A percentile compares a stretch with the other conserved stretches of the same genome.
Evolutionary conservation across 2,329 filamentous ascomycete genomes (phyloP).

Genomic region (Trichoderma afroharzianum): DNA sequence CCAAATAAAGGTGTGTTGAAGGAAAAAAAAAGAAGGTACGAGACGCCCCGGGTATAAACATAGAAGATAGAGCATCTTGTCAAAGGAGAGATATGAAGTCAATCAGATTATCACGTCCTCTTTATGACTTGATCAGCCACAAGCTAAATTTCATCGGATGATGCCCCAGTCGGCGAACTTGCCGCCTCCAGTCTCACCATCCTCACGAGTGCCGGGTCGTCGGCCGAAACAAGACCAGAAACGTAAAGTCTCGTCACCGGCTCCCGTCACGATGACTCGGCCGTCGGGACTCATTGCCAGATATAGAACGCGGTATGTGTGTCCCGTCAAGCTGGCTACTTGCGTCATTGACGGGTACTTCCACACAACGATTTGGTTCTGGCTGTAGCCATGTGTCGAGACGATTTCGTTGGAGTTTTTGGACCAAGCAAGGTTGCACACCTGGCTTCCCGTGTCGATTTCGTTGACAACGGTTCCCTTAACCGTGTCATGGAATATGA

Average conservation of each 20-base stretch:
- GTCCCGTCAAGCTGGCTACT: conserved; percentile 89
- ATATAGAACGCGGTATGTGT: conserved; percentile 95
- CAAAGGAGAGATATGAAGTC: conserved; percentile 10
- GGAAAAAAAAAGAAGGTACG: not conserved
- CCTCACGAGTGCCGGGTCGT: conserved; percentile 68
- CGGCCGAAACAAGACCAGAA: conserved; percentile 97
- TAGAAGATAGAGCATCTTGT: conserved; percentile 5
- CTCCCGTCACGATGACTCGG: conserved; percentile 88
- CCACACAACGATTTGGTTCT: conserved; percentile 99
- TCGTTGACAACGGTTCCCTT: conserved; percentile 79
- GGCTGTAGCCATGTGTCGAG: conserved; percentile 92
- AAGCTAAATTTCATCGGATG: conserved; percentile 55
- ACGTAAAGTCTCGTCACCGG: conserved; percentile 89
- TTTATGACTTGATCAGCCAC: not conserved
- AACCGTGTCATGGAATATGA: conserved; percentile 96
- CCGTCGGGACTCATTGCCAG: conserved; percentile 97
- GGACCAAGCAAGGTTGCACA: conserved; percentile 97
- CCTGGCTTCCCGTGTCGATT: conserved; percentile 93
- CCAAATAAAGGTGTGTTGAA: not conserved
- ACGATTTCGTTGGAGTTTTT: conserved; percentile 98
- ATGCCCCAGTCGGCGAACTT: conserved; percentile 76
- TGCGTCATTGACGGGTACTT: conserved; percentile 99
- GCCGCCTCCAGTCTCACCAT: conserved; percentile 57
- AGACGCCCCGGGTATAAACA: conserved; percentile 14
- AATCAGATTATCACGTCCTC: not conserved